A percentile compares a stretch with the other conserved stretches of the same genome.
These are phyloP conservation scores for Conidiobolus incongruus DNA, from an alignment of 371 early-diverging fungal genomes.

Conservation along the genomic window DNA sequence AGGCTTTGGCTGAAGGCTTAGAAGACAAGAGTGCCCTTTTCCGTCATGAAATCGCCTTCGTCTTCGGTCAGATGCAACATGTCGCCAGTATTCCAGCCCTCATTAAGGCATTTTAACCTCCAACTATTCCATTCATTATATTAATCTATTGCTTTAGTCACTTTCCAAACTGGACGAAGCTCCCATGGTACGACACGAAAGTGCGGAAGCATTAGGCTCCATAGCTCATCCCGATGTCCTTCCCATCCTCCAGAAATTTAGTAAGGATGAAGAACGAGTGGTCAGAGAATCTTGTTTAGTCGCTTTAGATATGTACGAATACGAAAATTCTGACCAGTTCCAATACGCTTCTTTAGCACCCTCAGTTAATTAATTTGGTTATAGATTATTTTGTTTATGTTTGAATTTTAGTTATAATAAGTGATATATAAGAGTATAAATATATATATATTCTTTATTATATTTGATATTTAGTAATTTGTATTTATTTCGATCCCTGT, in stretches of 20 bases:
- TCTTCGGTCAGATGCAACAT: conserved; percentile 97
- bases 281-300: conserved; percentile 93
- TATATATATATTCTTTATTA: too few relatives aligned
- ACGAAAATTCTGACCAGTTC: conserved; percentile 55
- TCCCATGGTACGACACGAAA: conserved; percentile 98
- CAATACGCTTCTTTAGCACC: too few relatives aligned
- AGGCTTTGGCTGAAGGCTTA: conserved; percentile 74
- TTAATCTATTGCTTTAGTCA: too few relatives aligned
- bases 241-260: conserved; percentile 42
- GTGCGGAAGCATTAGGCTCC: conserved; percentile 97
- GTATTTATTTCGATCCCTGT: too few relatives aligned
- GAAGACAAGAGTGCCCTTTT: conserved; percentile 72
- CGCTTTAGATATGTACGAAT: conserved; percentile 93
- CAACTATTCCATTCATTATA: too few relatives aligned
- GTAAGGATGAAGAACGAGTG: conserved; percentile 58
- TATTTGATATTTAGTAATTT: too few relatives aligned
- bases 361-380: too few relatives aligned
- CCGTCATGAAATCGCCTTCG: conserved; percentile 95
- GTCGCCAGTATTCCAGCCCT: conserved; percentile 74
- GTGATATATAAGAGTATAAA: too few relatives aligned
- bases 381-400: too few relatives aligned
- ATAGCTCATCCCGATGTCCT: conserved; percentile 86
- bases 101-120: too few relatives aligned
- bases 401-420: too few relatives aligned
- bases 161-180: conserved; percentile 53